Percentiles rank a stretch among this genome's conserved stretches.
phyloP scores from a whole-genome alignment of 1,139 yeast genomes.

The Groenewaldozyma sp. region DNA sequence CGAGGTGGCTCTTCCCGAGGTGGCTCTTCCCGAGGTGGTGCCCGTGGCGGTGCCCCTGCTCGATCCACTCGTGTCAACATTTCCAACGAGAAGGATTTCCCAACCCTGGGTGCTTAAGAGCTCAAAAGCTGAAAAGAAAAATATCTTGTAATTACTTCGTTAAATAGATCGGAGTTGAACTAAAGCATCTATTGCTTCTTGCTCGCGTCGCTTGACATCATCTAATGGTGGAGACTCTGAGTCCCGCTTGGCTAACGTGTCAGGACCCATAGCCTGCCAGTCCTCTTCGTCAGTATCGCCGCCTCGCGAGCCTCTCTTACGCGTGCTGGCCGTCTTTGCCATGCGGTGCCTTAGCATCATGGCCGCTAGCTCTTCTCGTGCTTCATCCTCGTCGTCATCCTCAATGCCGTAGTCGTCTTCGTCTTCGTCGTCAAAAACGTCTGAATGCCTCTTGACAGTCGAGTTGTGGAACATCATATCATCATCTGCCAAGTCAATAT shows the following conservation, averaged over 20 bases:
- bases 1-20: constrained; percentile 15
- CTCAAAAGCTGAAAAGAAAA: background rate
- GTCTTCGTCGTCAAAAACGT: constrained; percentile 18
- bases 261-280: constrained; percentile 87
- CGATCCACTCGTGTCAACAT: constrained; percentile 18
- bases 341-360: background rate
- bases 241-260: constrained; percentile 24
- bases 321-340: background rate
- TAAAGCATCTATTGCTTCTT: constrained; percentile 32
- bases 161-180: constrained; percentile 27
- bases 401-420: constrained; percentile 16
- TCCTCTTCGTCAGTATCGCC: constrained; percentile 86
- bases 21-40: constrained; percentile 6
- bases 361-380: constrained; percentile 25
- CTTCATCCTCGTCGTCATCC: constrained; percentile 30
- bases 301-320: constrained; percentile 5
- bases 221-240: background rate
- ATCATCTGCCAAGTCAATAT: constrained; percentile 34
- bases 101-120: constrained; percentile 25
- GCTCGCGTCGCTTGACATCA: constrained; percentile 21
- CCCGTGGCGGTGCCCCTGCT: constrained; percentile 9
- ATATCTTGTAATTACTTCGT: background rate
- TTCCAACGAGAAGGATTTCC: constrained; percentile 25
- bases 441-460: constrained; percentile 5
- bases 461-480: constrained; percentile 27